Evolutionary conservation across 108 stramenopile genomes (phyloP).

Genomic region (Skeletonema costatum): DNA sequence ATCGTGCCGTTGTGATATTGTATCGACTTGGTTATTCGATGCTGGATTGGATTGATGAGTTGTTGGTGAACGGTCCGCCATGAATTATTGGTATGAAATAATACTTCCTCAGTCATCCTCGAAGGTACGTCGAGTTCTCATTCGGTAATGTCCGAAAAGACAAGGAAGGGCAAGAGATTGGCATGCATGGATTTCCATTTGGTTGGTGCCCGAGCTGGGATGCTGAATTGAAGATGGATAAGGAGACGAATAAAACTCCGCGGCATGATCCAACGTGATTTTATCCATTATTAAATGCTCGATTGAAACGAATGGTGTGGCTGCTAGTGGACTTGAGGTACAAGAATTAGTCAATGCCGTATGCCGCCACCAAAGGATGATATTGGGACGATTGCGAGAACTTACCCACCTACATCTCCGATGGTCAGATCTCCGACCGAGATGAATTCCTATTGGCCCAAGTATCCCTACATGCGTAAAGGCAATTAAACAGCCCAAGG

Average conservation of each 20-base stretch:
- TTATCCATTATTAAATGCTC: conserved; percentile 81
- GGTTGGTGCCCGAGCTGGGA: conserved; percentile 58
- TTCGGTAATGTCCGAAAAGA: conserved; percentile 22
- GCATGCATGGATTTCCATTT: conserved; percentile 69
- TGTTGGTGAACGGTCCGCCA: conserved; percentile 76
- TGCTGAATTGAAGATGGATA: conserved; percentile 79
- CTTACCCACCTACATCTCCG: conserved; percentile 84
- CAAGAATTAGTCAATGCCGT: conserved; percentile 91
- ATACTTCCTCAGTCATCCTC: background rate
- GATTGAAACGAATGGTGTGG: conserved; percentile 90
- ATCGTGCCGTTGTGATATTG: conserved; percentile 80
- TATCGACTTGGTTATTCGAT: conserved; percentile 88
- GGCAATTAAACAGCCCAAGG: conserved; percentile 79
- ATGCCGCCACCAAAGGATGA: conserved; percentile 80
- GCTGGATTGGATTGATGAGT: conserved; percentile 87
- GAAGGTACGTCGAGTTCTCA: background rate
- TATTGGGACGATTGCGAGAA: conserved; percentile 78
- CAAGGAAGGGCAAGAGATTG: conserved; percentile 77
- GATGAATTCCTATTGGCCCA: conserved; percentile 68
- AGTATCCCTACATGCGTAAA: conserved; percentile 79
- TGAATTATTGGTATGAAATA: conserved; percentile 18
- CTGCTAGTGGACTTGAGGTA: conserved; percentile 82
- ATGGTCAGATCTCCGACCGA: conserved; percentile 35
- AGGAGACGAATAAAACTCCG: conserved; percentile 84
- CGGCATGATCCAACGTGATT: conserved; percentile 62